These are phyloP conservation scores for Termitomyces bulborhizus DNA, from an alignment of 768 basidiomycete species.

Conservation along the genomic window DNA sequence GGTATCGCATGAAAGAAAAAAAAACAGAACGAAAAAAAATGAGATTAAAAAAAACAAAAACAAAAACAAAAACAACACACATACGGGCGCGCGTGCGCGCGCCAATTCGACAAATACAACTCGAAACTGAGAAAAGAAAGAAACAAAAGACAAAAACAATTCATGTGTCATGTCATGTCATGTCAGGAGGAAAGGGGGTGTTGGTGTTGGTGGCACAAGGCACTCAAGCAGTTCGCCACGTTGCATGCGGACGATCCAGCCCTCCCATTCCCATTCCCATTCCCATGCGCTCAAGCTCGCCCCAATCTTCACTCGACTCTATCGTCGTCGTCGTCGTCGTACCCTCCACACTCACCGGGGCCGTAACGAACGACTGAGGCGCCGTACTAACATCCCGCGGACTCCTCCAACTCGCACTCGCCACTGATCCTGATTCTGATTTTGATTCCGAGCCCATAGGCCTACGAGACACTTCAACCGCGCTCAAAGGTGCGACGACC, in stretches of 20 bases:
- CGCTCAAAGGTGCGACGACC: slow-evolving; percentile 17
- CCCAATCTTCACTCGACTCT: slow-evolving; percentile 50
- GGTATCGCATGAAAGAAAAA: not conserved
- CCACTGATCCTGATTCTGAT: not conserved
- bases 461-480: slow-evolving; percentile 11
- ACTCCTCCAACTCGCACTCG: slow-evolving; percentile 21
- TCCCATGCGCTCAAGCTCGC: slow-evolving; percentile 33
- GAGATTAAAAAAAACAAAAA: too few relatives aligned
- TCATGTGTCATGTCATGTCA: not conserved
- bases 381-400: slow-evolving; percentile 66
- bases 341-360: slow-evolving; percentile 52
- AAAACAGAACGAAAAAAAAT: not conserved
- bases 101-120: slow-evolving; percentile 3
- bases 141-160: not conserved
- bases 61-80: too few relatives aligned
- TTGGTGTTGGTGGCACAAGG: too few relatives aligned
- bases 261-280: too few relatives aligned
- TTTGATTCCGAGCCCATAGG: slow-evolving; percentile 5
- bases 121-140: not conserved
- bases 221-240: slow-evolving; percentile 33
- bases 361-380: slow-evolving; percentile 61
- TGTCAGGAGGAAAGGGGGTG: not conserved
- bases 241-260: slow-evolving; percentile 27
- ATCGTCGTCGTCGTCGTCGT: slow-evolving; percentile 26
- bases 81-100: too few relatives aligned